Percentiles rank a stretch among this genome's conserved stretches.
Evolutionary conservation across 2,329 filamentous ascomycete species (phyloP).

Genomic region (Fusarium fracticaudum): DNA sequence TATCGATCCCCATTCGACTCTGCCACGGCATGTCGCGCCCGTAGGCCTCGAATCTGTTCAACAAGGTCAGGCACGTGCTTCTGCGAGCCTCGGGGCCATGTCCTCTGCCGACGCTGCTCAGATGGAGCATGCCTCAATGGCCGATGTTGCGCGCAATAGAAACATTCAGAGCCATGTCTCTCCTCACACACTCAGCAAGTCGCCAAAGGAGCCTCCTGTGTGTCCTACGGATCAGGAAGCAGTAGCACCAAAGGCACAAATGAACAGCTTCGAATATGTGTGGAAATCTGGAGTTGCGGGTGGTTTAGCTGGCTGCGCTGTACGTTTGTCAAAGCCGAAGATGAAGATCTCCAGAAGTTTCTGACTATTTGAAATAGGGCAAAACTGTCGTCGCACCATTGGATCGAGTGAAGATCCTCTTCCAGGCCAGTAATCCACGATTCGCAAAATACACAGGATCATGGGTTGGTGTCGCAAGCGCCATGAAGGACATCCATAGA

Average conservation of each 20-base stretch:
- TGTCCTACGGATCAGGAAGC: constrained; percentile 60
- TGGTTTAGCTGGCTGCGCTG: constrained; percentile 89
- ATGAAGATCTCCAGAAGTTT: not conserved
- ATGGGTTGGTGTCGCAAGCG: constrained; percentile 84
- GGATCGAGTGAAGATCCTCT: constrained; percentile 98
- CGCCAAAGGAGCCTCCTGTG: constrained; percentile 51
- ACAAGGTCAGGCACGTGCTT: constrained; percentile 40
- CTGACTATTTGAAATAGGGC: constrained; percentile 64
- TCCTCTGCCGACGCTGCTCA: constrained; percentile 63
- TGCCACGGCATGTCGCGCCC: constrained; percentile 41
- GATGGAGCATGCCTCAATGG: constrained; percentile 67
- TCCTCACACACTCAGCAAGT: constrained; percentile 29
- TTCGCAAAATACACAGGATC: constrained; percentile 93
- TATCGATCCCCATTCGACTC: not conserved
- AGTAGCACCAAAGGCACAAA: constrained; percentile 57
- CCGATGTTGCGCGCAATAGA: constrained; percentile 57
- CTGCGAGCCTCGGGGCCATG: constrained; percentile 54
- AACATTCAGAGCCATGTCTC: constrained; percentile 44
- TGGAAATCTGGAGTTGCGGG: constrained; percentile 86
- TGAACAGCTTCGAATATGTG: constrained; percentile 82
- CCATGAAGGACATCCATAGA: constrained; percentile 84
- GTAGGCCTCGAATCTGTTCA: constrained; percentile 26
- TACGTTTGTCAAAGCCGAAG: constrained; percentile 57
- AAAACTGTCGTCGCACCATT: constrained; percentile 96
- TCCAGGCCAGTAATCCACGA: constrained; percentile 93